Evolutionary conservation across 495 filamentous ascomycete genomes (phyloP).

Genomic region (Aspergillus egyptiacus): DNA sequence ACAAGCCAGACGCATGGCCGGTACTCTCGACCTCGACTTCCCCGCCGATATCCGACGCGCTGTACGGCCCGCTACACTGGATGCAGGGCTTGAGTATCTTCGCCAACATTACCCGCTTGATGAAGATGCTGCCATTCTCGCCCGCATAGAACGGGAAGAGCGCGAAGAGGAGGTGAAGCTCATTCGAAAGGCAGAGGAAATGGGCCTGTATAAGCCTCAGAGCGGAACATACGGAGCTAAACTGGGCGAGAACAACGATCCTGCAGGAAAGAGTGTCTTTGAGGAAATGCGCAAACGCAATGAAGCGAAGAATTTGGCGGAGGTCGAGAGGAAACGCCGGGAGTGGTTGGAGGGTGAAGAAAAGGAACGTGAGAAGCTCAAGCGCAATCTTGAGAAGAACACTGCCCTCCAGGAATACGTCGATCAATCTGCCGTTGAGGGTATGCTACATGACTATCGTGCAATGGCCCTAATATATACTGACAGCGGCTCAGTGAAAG

Average conservation of each 20-base stretch:
- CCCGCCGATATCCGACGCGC: constrained; percentile 40
- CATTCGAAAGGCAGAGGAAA: constrained; percentile 36
- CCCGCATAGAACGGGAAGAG: constrained; percentile 56
- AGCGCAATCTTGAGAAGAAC: constrained; percentile 38
- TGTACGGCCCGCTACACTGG: constrained; percentile 26
- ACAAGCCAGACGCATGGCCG: constrained; percentile 67
- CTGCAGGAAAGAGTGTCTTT: constrained; percentile 41
- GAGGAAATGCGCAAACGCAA: constrained; percentile 47
- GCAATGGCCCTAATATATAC: background rate
- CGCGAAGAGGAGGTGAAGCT: constrained; percentile 36
- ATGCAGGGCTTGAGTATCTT: constrained; percentile 60
- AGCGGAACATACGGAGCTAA: constrained; percentile 41
- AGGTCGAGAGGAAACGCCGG: constrained; percentile 45
- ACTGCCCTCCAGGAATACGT: constrained; percentile 47
- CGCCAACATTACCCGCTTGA: constrained; percentile 64
- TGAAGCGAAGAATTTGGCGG: constrained; percentile 34
- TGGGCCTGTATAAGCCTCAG: constrained; percentile 48
- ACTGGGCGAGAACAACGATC: constrained; percentile 34
- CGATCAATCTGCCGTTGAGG: constrained; percentile 31
- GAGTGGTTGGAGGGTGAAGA: constrained; percentile 39
- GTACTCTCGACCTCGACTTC: constrained; percentile 58
- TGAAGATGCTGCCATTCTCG: constrained; percentile 61
- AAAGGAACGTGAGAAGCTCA: constrained; percentile 35
- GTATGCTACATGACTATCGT: constrained; percentile 13
- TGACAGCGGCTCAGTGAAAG: constrained; percentile 23